Base-by-base conservation (phyloP, 225 moss, liverwort and hornwort genomes). In the Antitrichia curtipendula region DNA sequence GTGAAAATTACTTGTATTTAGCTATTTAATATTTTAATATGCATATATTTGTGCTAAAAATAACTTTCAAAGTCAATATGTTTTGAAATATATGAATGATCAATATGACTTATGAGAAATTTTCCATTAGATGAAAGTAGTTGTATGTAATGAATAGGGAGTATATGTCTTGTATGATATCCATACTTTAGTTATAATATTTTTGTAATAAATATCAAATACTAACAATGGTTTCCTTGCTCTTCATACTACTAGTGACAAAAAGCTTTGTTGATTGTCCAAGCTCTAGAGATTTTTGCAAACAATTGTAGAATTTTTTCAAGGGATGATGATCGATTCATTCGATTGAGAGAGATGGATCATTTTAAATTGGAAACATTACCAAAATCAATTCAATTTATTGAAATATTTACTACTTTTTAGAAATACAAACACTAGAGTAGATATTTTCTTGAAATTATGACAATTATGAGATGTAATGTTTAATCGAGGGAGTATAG, bases 1-100 rank as follows among this genome's bases (percentile, higher is more conserved):
- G 72, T 72, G 6, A 16, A 10, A 45, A 6, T 17, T 28, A 29
- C 5, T 72, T 72, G 2, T 28, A 28, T 71, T 71, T 72, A 27
- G 10, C 17, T 28, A 45, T 45, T 72, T 47, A 18, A 45, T 29
- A 72, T 45, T 47, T 72, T 16, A 72, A 72, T 45, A 70, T 25
- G 25, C 1, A 0, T 25, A 0, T 70, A 14, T 0, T 15, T 0
- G 13, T 70, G 1, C 41, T 25, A 15, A 14, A 41, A 15, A 29
- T 72, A 18, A 45, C 29, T 45, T 29, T 45, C 7, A 29, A 72
- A 47, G 0, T 29, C 18, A 29, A 28, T 72, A 10, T 29, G 11
- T 29, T 45, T 71, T 72, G 17, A 0, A 72, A 18, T 2, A 72
- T 29, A 3, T 16, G 2, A 29, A 72, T 72, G 6, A 18, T 45